A percentile compares a stretch with the other conserved stretches of the same genome.
phyloP scores from a whole-genome alignment of 176 grass and related monocot species.

The Oryza longistaminata region DNA sequence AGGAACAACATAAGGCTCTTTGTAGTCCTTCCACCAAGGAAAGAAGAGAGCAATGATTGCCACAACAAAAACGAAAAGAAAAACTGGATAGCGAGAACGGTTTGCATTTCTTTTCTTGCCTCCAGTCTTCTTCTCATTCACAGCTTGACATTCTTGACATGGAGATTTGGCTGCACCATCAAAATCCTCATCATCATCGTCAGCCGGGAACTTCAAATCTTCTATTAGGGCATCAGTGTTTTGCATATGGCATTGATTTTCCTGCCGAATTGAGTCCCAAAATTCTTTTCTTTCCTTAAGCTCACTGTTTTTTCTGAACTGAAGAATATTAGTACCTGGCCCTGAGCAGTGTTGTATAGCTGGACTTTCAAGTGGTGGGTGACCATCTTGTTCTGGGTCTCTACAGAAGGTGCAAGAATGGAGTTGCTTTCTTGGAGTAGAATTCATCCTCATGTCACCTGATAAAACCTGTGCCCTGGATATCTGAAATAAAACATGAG shows the following conservation, averaged over 20 bases:
- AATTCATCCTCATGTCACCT: constrained; percentile 32
- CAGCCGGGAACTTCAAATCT: constrained; percentile 35
- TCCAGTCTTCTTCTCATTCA: constrained; percentile 32
- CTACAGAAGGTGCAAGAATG: constrained; percentile 26
- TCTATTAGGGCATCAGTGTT: constrained; percentile 7
- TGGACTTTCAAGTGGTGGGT: constrained; percentile 26
- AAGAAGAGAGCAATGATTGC: constrained; percentile 26
- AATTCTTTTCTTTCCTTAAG: constrained; percentile 24
- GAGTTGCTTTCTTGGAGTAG: constrained; percentile 53
- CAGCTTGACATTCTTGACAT: constrained; percentile 33
- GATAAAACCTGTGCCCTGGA: constrained; percentile 31
- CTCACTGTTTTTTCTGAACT: constrained; percentile 15
- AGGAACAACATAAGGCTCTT: constrained; percentile 40
- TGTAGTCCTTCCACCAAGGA: constrained; percentile 36
- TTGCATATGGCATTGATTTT: not conserved
- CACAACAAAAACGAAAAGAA: constrained; percentile 27
- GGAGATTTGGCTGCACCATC: constrained; percentile 8
- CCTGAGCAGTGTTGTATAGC: constrained; percentile 4
- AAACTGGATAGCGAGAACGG: not conserved
- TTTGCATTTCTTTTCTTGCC: constrained; percentile 26
- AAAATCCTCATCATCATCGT: not conserved
- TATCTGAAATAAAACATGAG: constrained; percentile 34
- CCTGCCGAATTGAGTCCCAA: constrained; percentile 11
- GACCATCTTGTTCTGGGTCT: constrained; percentile 39
- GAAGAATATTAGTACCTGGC: constrained; percentile 10